These are phyloP conservation scores for Sarcomyxa edulis DNA, from an alignment of 768 basidiomycete species.

Conservation along the genomic window DNA sequence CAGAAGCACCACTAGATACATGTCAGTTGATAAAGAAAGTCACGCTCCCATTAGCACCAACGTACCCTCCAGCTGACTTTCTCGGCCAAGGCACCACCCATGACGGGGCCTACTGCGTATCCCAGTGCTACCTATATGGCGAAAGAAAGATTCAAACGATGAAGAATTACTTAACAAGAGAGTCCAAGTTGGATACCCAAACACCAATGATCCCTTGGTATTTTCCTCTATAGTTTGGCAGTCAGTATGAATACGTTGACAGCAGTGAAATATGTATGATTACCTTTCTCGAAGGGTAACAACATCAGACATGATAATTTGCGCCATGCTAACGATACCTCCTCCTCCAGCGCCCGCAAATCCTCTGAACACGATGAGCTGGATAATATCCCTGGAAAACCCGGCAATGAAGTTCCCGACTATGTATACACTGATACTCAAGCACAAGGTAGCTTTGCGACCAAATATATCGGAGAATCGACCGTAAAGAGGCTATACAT, in stretches of 20 bases:
- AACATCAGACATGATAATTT: slow-evolving; percentile 71
- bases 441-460: slow-evolving; percentile 52
- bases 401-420: slow-evolving; percentile 63
- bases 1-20: slow-evolving; percentile 65
- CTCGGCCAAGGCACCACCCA: slow-evolving; percentile 62
- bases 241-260: neutral
- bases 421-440: slow-evolving; percentile 60
- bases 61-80: slow-evolving; percentile 58
- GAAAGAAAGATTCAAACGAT: no score
- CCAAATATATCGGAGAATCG: slow-evolving; percentile 66
- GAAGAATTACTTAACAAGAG: no score
- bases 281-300: slow-evolving; percentile 65
- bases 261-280: slow-evolving; percentile 8
- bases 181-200: no score
- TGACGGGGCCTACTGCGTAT: slow-evolving; percentile 60
- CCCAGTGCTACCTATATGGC: slow-evolving; percentile 52
- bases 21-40: neutral
- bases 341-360: slow-evolving; percentile 70
- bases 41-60: slow-evolving; percentile 1
- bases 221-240: slow-evolving; percentile 47
- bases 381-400: slow-evolving; percentile 56
- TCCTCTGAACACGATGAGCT: slow-evolving; percentile 66
- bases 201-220: slow-evolving; percentile 73
- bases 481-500: slow-evolving; percentile 53
- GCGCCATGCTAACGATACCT: slow-evolving; percentile 61